Evolutionary conservation across 345 rosid species (phyloP), one percentile per base, ranked within the genome.

Genomic region (Lumnitzera racemosa): DNA sequence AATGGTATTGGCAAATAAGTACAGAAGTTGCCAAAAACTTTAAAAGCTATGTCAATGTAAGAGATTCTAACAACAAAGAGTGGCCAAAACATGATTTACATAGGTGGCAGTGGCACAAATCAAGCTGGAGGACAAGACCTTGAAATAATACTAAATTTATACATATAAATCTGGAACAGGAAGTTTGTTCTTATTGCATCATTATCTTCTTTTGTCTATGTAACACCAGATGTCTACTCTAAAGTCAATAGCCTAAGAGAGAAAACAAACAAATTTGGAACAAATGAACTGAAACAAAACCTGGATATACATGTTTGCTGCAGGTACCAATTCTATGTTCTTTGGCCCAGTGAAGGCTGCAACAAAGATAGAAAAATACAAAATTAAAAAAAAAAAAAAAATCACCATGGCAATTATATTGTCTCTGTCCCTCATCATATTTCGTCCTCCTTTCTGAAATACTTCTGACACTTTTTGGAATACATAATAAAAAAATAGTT

Each of bases 271-370:
- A 5, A 36, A 36, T 9, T 7, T 36, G 51, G 24, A 15, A 0
- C 17, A 15, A 72, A 51, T 14, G 53, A 60, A 70, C 51, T 25
- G 69, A 29, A 51, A 46, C 65, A 16, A 61, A 73, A 92, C 97
- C 98, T 90, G 99, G 68, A 84, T 83, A 56, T 89, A 92, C 50
- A 79, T 69, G 70, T 90, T 90, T 55, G 96, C 94, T 9, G 97
- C 91, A 8, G 96, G 91, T 64, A 94, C 78, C 61, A 87, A 67
- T 56, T 79, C 83, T 58, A 66, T 77, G 80, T 87, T 90, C 56
- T 83, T 85, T 13, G 81, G 68, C 55, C 97, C 95, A 2, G 86
- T 67, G 74, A 89, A 92, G 59, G 90, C 99, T 92, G 91, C 57
- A 62, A 61, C 55, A 59, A 41, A 66, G 61, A 62, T 56, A 27